phyloP scores from a whole-genome alignment of 169 alveolate species.

The Plasmodium fragile region DNA sequence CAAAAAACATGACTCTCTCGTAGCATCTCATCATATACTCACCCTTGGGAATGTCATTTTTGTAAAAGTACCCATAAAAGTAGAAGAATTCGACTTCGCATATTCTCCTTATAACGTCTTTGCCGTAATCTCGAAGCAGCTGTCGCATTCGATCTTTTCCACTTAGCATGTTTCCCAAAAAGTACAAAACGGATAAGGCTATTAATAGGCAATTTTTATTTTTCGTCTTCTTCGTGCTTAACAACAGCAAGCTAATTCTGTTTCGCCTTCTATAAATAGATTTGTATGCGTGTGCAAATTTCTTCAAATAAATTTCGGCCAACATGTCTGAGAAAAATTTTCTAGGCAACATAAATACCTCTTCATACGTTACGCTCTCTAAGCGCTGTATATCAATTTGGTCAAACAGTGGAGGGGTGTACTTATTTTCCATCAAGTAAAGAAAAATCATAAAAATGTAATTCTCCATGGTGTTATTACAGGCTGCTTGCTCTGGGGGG shows the following conservation, averaged over 20 bases:
- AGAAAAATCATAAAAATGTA: conserved; percentile 35
- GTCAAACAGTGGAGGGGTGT: background rate
- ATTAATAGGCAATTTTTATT: conserved; percentile 60
- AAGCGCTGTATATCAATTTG: background rate
- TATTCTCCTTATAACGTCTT: conserved; percentile 16
- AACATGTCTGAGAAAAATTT: background rate
- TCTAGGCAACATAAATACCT: conserved; percentile 9
- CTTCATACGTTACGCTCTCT: conserved; percentile 19
- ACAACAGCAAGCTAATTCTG: conserved; percentile 51
- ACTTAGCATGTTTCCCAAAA: conserved; percentile 12
- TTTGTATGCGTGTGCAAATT: conserved; percentile 46
- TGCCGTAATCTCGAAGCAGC: conserved; percentile 23
- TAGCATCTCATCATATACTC: conserved; percentile 31
- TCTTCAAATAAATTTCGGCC: conserved; percentile 40
- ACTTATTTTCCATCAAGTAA: conserved; percentile 38
- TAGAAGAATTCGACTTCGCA: conserved; percentile 45
- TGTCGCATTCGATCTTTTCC: conserved; percentile 3
- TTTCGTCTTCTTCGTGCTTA: conserved; percentile 23
- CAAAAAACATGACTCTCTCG: conserved; percentile 16
- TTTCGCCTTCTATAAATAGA: background rate
- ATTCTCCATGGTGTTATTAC: conserved; percentile 22
- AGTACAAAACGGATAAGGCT: conserved; percentile 49
- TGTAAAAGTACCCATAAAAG: conserved; percentile 57
- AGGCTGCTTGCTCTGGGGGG: background rate
- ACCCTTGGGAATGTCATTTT: conserved; percentile 26